A percentile compares a stretch with the other conserved stretches of the same genome.
phyloP scores from a whole-genome alignment of 106 monocot genomes.

The Allium cepa region DNA sequence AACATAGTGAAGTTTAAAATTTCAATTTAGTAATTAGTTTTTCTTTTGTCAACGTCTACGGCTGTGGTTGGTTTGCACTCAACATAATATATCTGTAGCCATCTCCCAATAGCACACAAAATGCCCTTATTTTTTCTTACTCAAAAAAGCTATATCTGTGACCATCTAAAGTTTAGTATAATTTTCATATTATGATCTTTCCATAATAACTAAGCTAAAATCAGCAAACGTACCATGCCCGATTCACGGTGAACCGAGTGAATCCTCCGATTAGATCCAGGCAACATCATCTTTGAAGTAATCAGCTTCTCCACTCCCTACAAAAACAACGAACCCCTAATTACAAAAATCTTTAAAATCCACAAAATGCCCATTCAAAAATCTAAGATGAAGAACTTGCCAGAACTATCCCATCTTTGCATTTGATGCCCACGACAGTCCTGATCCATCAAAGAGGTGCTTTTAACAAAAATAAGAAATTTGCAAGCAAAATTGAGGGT shows the following conservation, averaged over 20 bases:
- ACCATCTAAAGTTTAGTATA: no score
- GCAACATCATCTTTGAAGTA: slow-evolving; percentile 62
- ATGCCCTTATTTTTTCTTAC: no score
- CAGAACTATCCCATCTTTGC: slow-evolving; percentile 3
- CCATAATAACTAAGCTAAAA: not conserved
- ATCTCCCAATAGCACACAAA: no score
- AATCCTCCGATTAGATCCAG: slow-evolving; percentile 64
- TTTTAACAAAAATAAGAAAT: no score
- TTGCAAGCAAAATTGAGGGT: no score
- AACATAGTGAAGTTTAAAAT: no score
- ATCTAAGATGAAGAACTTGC: not conserved
- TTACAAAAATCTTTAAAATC: not conserved
- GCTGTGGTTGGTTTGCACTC: no score
- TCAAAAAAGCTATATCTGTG: not conserved
- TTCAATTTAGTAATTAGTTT: no score
- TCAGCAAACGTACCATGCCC: slow-evolving; percentile 28
- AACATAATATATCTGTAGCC: no score
- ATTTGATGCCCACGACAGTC: slow-evolving; percentile 14
- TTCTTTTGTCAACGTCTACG: no score
- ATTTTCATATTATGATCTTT: no score
- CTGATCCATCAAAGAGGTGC: not conserved
- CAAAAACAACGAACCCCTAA: not conserved
- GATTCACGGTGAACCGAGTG: slow-evolving; percentile 60
- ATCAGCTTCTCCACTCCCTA: slow-evolving; percentile 68
- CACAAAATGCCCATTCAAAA: not conserved